These are phyloP conservation scores for Diplocarpon rosae DNA, from an alignment of 2,329 filamentous ascomycete species.

Conservation along the genomic window DNA sequence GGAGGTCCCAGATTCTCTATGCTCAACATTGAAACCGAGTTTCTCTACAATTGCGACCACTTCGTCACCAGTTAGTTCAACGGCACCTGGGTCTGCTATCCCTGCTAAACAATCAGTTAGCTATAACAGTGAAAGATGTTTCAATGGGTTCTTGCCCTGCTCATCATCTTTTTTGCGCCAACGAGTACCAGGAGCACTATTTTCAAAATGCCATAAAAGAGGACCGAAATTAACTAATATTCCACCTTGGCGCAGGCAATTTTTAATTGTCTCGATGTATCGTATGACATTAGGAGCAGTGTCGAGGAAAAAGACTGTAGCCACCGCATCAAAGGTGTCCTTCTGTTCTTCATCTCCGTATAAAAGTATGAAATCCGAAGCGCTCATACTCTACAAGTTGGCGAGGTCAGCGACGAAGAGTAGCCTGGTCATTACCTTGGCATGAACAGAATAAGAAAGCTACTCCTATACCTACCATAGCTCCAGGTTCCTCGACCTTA, in stretches of 20 bases:
- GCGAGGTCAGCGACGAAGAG: too few species aligned
- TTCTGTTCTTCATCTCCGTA: constrained; percentile 57
- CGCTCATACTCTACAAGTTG: constrained; percentile 70
- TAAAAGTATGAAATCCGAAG: constrained; percentile 83
- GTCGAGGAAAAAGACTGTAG: constrained; percentile 92
- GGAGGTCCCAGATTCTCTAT: constrained; percentile 44
- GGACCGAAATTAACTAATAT: constrained; percentile 86
- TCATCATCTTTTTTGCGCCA: constrained; percentile 36
- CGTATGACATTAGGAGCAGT: constrained; percentile 87
- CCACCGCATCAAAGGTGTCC: constrained; percentile 66
- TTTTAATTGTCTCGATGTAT: constrained; percentile 73
- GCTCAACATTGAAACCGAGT: constrained; percentile 67
- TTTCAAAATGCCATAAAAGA: constrained; percentile 90
- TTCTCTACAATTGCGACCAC: constrained; percentile 63
- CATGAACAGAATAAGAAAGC: too few species aligned
- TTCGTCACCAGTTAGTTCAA: constrained; percentile 86
- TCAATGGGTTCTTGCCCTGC: constrained; percentile 26
- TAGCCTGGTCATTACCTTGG: too few species aligned
- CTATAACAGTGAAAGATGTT: too few species aligned
- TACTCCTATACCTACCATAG: constrained; percentile 18
- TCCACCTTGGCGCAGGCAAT: constrained; percentile 68
- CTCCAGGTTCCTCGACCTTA: constrained; percentile 34
- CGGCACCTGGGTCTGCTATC: constrained; percentile 79
- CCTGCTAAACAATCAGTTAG: constrained; percentile 33
- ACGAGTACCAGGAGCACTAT: constrained; percentile 50